phyloP scores from a whole-genome alignment of 2,329 filamentous ascomycete genomes.

The Paradendryphiella salina region DNA sequence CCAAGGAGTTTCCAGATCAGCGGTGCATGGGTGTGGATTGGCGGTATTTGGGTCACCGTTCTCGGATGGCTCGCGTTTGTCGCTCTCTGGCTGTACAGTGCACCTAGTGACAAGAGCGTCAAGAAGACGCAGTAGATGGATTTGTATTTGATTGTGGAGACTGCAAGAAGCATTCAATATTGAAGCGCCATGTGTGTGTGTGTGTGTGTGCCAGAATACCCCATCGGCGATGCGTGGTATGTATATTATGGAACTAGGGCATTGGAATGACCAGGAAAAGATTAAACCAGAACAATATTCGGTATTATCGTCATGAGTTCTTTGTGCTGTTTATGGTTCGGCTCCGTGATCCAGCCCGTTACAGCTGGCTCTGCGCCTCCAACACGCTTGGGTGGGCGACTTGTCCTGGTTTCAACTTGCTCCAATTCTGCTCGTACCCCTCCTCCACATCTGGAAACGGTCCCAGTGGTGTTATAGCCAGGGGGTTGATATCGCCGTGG shows the following conservation, averaged over 20 bases:
- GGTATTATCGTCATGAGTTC: not conserved
- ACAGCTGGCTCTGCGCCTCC: constrained; percentile 37
- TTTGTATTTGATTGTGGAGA: not conserved
- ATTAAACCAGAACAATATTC: constrained; percentile 8
- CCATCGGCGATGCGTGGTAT: constrained; percentile 15
- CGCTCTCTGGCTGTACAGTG: constrained; percentile 81
- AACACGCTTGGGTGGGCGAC: constrained; percentile 50
- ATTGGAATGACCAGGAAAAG: constrained; percentile 12
- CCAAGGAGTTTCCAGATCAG: constrained; percentile 87
- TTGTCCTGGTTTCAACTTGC: constrained; percentile 53
- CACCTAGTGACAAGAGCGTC: constrained; percentile 56
- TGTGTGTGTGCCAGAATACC: constrained; percentile 7
- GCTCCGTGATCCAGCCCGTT: not conserved
- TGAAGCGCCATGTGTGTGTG: constrained; percentile 6
- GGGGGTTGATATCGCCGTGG: constrained; percentile 62
- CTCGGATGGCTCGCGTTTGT: constrained; percentile 84
- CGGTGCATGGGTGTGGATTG: constrained; percentile 92
- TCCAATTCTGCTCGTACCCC: constrained; percentile 56
- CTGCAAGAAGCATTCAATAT: not conserved
- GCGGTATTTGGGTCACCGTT: constrained; percentile 82
- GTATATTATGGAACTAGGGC: constrained; percentile 19
- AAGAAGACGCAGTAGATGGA: constrained; percentile 54
- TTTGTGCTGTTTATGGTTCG: too few relatives aligned
- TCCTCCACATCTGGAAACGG: constrained; percentile 63
- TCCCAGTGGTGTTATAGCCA: constrained; percentile 64